Conservation (phyloP, 2,329 filamentous ascomycete species). For the Tothia fuscella region DNA sequence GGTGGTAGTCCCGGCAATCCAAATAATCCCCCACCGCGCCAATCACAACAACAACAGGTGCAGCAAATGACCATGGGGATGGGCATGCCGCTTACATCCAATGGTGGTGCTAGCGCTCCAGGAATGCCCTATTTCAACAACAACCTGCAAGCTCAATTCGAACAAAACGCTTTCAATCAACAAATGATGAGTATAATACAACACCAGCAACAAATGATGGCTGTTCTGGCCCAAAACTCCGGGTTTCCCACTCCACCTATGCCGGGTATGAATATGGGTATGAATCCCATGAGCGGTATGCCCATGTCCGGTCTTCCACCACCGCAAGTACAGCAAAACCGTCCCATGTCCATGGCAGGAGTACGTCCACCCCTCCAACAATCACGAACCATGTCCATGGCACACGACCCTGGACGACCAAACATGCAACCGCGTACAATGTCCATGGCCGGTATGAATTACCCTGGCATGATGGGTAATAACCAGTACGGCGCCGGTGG, state of each 20-base stretch:
- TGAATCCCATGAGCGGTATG: slow-evolving; percentile 4
- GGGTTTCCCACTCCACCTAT: slow-evolving; percentile 27
- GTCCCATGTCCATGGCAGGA: slow-evolving; percentile 6
- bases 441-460: slow-evolving; percentile 5
- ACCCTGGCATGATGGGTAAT: background rate
- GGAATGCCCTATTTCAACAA: slow-evolving; percentile 3
- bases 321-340: background rate
- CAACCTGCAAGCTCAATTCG: slow-evolving; percentile 1
- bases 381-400: slow-evolving; percentile 8
- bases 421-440: slow-evolving; percentile 9
- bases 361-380: background rate
- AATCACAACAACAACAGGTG: slow-evolving; percentile 2
- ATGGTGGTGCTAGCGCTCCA: slow-evolving; percentile 1
- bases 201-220: slow-evolving; percentile 14
- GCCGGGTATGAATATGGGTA: slow-evolving; percentile 28
- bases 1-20: slow-evolving; percentile 61
- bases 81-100: slow-evolving; percentile 2
- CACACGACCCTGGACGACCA: background rate
- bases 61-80: slow-evolving; percentile 1
- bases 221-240: slow-evolving; percentile 13
- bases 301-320: slow-evolving; percentile 6
- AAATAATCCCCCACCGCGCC: background rate
- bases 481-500: background rate
- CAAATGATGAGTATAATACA: slow-evolving; percentile 10
- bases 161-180: slow-evolving; percentile 4